Percentiles rank a stretch among this genome's conserved stretches.
These are phyloP conservation scores for Tolypocladium endophyticum DNA, from an alignment of 2,329 filamentous ascomycete species.

Conservation along the genomic window DNA sequence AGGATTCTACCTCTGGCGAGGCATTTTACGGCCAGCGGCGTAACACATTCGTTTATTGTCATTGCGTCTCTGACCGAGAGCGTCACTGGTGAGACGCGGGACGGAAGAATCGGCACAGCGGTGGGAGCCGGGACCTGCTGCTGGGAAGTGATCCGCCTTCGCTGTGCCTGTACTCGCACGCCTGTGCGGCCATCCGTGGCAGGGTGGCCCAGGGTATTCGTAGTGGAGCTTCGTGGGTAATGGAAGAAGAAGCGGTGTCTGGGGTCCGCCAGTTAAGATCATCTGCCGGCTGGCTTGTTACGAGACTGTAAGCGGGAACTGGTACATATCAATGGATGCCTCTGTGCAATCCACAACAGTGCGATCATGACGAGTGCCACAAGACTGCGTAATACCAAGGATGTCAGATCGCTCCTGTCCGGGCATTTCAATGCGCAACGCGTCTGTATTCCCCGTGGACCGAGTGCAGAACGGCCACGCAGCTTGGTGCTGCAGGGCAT, in stretches of 20 bases:
- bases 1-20: not conserved
- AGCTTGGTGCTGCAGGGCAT: not conserved
- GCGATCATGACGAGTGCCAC: not conserved
- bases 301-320: not conserved
- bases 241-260: not conserved
- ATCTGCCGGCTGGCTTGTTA: not conserved
- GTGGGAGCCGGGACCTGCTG: not conserved
- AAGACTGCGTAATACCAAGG: not conserved
- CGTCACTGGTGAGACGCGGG: not conserved
- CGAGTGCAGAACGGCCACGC: not conserved
- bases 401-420: not conserved
- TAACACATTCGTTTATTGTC: not conserved
- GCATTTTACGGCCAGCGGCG: not conserved
- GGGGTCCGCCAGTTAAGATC: not conserved
- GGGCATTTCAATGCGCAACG: not conserved
- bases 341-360: not conserved
- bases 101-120: slow-evolving; percentile 3
- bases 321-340: not conserved
- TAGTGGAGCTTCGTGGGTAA: not conserved
- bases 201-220: not conserved
- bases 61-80: not conserved
- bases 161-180: not conserved
- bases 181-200: not conserved
- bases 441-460: not conserved
- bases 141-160: not conserved